phyloP scores from a whole-genome alignment of 805 yeast species.

The Candida michaelii region DNA sequence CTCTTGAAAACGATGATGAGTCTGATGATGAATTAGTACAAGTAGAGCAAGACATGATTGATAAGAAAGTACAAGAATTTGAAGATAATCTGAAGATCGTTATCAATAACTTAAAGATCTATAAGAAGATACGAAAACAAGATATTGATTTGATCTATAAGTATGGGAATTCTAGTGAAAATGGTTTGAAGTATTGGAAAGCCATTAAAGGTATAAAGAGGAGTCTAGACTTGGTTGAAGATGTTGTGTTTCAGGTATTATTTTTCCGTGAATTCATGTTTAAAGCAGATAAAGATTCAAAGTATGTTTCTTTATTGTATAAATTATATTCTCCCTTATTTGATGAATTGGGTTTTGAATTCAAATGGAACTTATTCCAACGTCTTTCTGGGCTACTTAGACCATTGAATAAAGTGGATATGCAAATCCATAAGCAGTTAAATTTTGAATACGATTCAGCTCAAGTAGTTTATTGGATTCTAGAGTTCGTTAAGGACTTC shows the following conservation, averaged over 20 bases:
- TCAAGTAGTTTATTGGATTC: conserved; percentile 7
- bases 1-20: conserved; percentile 23
- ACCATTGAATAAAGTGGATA: conserved; percentile 2
- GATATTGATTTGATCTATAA: conserved; percentile 40
- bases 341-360: conserved; percentile 25
- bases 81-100: conserved; percentile 12
- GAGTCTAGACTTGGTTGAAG: neutral
- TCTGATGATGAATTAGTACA: conserved; percentile 16
- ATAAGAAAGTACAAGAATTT: conserved; percentile 9
- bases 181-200: conserved; percentile 45
- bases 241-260: conserved; percentile 13
- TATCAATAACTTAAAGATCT: conserved; percentile 42
- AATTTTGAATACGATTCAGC: neutral
- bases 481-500: conserved; percentile 3
- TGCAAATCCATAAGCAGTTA: neutral
- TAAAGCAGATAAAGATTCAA: conserved; percentile 5
- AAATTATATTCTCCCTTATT: conserved; percentile 32
- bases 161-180: conserved; percentile 37
- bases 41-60: conserved; percentile 10
- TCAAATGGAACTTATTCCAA: conserved; percentile 10
- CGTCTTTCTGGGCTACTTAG: neutral
- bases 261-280: conserved; percentile 26
- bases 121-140: conserved; percentile 50
- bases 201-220: conserved; percentile 25
- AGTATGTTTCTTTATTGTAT: conserved; percentile 22